Base-by-base conservation (phyloP, 2,329 filamentous ascomycete genomes). In the Emericellopsis atlantica region DNA sequence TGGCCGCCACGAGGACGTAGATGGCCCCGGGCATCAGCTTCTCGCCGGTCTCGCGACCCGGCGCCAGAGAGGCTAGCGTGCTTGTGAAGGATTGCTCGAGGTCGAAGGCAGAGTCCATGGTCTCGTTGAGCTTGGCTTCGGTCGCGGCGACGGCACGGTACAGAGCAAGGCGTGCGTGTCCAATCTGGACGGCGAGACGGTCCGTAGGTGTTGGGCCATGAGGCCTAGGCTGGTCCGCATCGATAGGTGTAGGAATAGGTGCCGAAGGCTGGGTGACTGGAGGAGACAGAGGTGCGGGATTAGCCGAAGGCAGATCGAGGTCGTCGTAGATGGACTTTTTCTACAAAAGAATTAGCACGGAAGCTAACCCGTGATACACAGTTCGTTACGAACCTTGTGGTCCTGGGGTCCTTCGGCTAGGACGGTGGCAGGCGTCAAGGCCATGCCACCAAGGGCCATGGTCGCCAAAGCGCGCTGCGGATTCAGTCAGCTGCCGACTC, bases 1-100 rank as follows among this genome's bases (percentile, higher is more conserved):
- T 95, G 53, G 86, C 81, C 34, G 89, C 82, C 37, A 98, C 89
- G 24, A 95, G 75, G 37, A 96, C 88, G 66, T 96, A 96, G 50
- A 96, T 78, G 44, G 79, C 72, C 22, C 90, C 90, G 29, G 92
- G 92, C 64, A 96, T 80, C 43, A 98, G 74, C 57, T 80, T 79
- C 70, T 98, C 92, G 58, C 84, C 85, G 45, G 79, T 85, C 63
- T 90, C 83, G 54, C 81, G 81, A 32, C 88, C 71, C 24, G 92
- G 92, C 16, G 89, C 92, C 32, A 98, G 75, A 18, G 84, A 88
- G 44, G 89, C 86, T 50, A 98, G 65, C 45, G 92, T 96, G 62
- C 74, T 76, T 52, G 90, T 94, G 67, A 96, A 89, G 56, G 80
- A 84, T 59, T 84, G 80, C 70, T 98, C 92, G 49, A 94, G 79